Percentiles rank a stretch among this genome's conserved stretches.
Evolutionary conservation across 2,329 filamentous ascomycete genomes (phyloP).

Genomic region (Fusarium piperis): DNA sequence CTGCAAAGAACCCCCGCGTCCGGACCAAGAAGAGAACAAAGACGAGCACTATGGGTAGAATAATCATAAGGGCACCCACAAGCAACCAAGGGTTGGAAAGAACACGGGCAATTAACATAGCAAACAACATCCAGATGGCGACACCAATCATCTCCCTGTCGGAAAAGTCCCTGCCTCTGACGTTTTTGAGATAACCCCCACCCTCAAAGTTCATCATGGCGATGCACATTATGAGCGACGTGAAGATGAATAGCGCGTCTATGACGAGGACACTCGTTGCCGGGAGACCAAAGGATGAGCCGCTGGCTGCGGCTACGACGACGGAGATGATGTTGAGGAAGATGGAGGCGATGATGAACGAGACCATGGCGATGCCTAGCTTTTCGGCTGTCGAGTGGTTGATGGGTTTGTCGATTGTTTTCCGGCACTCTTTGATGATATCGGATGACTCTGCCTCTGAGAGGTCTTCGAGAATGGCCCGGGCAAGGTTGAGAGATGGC

Average conservation of each 20-base stretch:
- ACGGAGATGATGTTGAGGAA: constrained; percentile 25
- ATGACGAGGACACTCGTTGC: background rate
- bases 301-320: background rate
- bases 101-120: constrained; percentile 20
- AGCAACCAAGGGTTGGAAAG: constrained; percentile 22
- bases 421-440: constrained; percentile 6
- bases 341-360: constrained; percentile 23
- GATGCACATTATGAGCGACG: constrained; percentile 26
- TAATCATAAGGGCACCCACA: background rate
- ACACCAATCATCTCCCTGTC: constrained; percentile 32
- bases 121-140: constrained; percentile 28
- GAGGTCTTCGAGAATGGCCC: constrained; percentile 23
- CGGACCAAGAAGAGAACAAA: constrained; percentile 16
- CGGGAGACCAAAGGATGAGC: background rate
- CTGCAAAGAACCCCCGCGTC: constrained; percentile 27
- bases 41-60: constrained; percentile 10
- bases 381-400: constrained; percentile 13
- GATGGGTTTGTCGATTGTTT: constrained; percentile 16
- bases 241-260: constrained; percentile 30
- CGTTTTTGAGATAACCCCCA: constrained; percentile 16
- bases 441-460: background rate
- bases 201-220: constrained; percentile 35
- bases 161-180: constrained; percentile 14
- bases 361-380: constrained; percentile 16
- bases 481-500: constrained; percentile 29